phyloP scores from a whole-genome alignment of 768 basidiomycete genomes.

The Pluteus cervinus region DNA sequence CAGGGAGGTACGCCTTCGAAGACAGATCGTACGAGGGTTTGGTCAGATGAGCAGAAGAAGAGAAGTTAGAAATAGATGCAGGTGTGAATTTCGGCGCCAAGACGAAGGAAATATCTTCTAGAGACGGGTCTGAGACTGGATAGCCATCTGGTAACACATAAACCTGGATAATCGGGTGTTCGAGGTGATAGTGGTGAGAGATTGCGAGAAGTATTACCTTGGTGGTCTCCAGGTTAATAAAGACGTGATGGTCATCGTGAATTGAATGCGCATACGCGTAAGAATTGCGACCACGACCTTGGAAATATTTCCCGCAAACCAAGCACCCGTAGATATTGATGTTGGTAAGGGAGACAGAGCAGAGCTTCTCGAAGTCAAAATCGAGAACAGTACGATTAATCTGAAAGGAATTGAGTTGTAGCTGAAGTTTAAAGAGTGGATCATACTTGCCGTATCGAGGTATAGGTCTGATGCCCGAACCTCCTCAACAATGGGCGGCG shows the following conservation, averaged over 20 bases:
- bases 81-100: conserved; percentile 83
- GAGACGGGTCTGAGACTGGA: conserved; percentile 90
- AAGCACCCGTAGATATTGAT: conserved; percentile 98
- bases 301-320: conserved; percentile 98
- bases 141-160: conserved; percentile 98
- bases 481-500: conserved; percentile 20
- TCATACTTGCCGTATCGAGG: conserved; percentile 76
- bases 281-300: conserved; percentile 89
- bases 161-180: conserved; percentile 48
- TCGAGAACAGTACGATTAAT: conserved; percentile 88
- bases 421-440: conserved; percentile 6
- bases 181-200: conserved; percentile 8
- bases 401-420: conserved; percentile 33
- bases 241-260: conserved; percentile 97
- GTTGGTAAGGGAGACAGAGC: conserved; percentile 93
- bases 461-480: conserved; percentile 77
- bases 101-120: conserved; percentile 92
- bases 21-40: conserved; percentile 84
- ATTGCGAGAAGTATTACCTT: conserved; percentile 52
- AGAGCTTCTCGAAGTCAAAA: conserved; percentile 99
- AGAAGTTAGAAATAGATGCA: conserved; percentile 46
- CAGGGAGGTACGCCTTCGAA: conserved; percentile 79
- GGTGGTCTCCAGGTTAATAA: conserved; percentile 90
- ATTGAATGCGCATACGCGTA: conserved; percentile 97
- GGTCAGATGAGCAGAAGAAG: conserved; percentile 50